Base-by-base conservation (phyloP, 192 early-diverging fungal species). In the Coemansia sp. region DNA sequence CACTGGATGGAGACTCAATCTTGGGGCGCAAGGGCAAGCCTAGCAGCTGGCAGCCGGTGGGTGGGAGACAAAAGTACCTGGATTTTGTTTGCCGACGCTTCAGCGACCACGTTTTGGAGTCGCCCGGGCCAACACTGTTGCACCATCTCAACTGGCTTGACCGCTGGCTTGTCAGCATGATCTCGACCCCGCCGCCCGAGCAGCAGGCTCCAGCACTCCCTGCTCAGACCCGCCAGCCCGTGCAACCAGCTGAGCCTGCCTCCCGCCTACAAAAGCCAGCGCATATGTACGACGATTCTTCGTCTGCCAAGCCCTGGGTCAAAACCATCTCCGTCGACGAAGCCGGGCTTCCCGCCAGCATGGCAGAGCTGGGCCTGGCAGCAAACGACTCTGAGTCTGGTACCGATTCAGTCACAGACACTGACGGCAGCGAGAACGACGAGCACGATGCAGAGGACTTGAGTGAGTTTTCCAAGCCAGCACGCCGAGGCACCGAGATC, bases 401-500 rank as follows among this genome's bases (percentile, higher is more conserved):
- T 1, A 31, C 23, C 25, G 34, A 55, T 26, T 33, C 28, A 6
- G 14, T 33, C 14, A 5, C 55, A 18, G 65, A 42, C 6, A 12
- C 37, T 11, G 53, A 60, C 52, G 23, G 31, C 6, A 38, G 63
- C 23, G 61, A 68, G 3, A 59, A 75, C 11, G 61, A 36, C 31
- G 66, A 75, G 2, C 63, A 71, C 8, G 61, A 70, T 0, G 12
- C 63, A 0, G 39, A 34, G 0, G 47, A 31, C 13, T 39, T 2
- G 73, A n/a, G 69, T 9, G 70, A 50, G 9, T 72, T 75, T 6
- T 65, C 78, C 41, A 82, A 78, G 41, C 79, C 86, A n/a, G 62
- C 64, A 0, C 86, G 85, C 14, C 76, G 85, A 13, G 94, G 92
- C n/a, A 92, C 86, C 12, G 89, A 91, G 52, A 86, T 94, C 43